Conservation (phyloP, 345 rosid species). For the Eucalyptus polybractea region DNA sequence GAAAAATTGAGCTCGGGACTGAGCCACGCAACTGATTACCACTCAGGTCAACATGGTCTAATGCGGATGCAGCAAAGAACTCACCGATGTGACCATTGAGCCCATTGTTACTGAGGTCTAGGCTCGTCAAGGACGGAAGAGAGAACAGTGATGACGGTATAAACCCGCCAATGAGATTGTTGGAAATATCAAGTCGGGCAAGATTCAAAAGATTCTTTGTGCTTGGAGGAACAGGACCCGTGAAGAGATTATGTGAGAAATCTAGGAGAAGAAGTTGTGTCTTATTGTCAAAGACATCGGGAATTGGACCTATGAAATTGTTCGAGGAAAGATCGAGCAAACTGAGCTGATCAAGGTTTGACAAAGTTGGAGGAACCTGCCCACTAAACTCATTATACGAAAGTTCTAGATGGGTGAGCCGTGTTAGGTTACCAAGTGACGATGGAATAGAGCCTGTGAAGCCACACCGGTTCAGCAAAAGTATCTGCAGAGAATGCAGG, state of each 20-base stretch:
- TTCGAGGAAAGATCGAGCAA: background rate
- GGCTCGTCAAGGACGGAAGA: background rate
- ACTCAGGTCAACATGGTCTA: background rate
- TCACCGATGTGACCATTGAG: background rate
- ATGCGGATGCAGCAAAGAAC: background rate
- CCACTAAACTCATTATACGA: background rate
- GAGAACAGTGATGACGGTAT: conserved; percentile 1
- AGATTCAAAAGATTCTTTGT: background rate
- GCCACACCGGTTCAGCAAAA: background rate
- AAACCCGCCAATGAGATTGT: background rate
- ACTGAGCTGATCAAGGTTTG: background rate
- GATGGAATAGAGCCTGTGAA: conserved; percentile 9
- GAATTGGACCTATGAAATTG: background rate
- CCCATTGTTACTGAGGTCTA: background rate
- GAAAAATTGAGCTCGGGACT: conserved; percentile 2
- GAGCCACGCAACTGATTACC: conserved; percentile 3
- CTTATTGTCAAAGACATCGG: background rate
- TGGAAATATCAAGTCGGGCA: background rate
- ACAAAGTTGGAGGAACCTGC: background rate
- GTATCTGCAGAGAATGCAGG: background rate
- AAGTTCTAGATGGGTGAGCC: conserved; percentile 1
- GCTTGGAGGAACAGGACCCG: background rate
- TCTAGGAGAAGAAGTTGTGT: background rate
- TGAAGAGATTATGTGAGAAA: background rate
- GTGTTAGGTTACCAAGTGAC: conserved; percentile 10